These are phyloP conservation scores for Scleroderma citrinum DNA, from an alignment of 768 basidiomycete genomes.

Conservation along the genomic window DNA sequence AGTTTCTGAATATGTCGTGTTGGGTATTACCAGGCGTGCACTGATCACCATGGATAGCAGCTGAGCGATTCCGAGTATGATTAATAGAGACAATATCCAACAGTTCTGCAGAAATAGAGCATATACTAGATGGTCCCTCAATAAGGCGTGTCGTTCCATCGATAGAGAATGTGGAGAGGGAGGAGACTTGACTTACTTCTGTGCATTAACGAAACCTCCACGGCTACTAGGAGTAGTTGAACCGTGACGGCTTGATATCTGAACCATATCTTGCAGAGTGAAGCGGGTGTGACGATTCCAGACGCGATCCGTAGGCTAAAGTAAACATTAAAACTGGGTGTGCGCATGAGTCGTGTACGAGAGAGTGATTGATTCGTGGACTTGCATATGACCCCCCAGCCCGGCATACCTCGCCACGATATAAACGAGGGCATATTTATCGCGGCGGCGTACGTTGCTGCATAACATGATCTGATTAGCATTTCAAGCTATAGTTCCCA, in stretches of 20 bases:
- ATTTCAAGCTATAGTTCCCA: too few species aligned
- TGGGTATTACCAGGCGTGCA: conserved; percentile 7
- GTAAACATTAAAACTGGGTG: conserved; percentile 16
- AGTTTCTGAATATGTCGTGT: conserved; percentile 8
- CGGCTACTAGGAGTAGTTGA: conserved; percentile 12
- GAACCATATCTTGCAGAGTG: conserved; percentile 14
- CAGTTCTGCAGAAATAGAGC: conserved; percentile 10
- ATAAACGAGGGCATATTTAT: conserved; percentile 5
- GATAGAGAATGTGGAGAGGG: background rate
- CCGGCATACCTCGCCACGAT: conserved; percentile 12
- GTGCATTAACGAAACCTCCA: conserved; percentile 11
- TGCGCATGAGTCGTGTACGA: background rate
- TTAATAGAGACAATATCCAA: conserved; percentile 7
- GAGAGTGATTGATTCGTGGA: background rate
- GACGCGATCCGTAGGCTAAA: conserved; percentile 16
- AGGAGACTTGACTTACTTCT: conserved; percentile 12
- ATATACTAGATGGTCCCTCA: conserved; percentile 10
- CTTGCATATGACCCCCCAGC: conserved; percentile 16
- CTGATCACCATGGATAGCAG: conserved; percentile 14
- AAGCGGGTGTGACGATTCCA: conserved; percentile 2
- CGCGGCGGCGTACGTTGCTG: conserved; percentile 9
- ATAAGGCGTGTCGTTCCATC: too few species aligned
- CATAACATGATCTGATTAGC: too few species aligned
- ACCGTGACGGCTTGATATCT: conserved; percentile 9
- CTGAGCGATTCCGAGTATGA: conserved; percentile 7